Evolutionary conservation across 345 rosid species (phyloP), one percentile per base, ranked within the genome.

Genomic region (Carallia brachiata): DNA sequence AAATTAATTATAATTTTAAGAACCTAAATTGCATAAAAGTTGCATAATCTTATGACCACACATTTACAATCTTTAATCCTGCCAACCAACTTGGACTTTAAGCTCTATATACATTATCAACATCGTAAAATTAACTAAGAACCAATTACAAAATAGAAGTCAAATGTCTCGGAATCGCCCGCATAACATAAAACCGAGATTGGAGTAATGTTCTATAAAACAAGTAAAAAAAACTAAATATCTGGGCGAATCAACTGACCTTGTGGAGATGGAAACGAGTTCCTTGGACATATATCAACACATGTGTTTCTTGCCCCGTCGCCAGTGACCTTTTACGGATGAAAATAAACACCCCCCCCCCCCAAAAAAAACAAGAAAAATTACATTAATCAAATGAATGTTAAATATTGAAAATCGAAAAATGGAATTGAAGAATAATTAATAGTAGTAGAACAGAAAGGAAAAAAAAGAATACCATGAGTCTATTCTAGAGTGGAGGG

Each of bases 201-300:
- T 37, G 10, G 44, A 37, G 8, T 7, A 37, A 7, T 37, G 44
- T 36, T 7, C 5, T 36, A 36, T 23, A 39, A 4, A 36, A 16
- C 27, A 52, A 2, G 3, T 19, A 3, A 70, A 5, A 28, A 52
- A 1, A 27, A 37, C 50, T 50, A 52, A 40, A 73, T 36, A 36
- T 17, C 7, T 58, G 12, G 10, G 57, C 7, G 15, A 59, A 52
- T 32, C 47, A 28, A 62, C 72, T 15, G 32, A 91, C 97, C 98
- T 87, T 91, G 62, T 89, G 97, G 28, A 93, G 85, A 78, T 67
- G 86, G 73, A 93, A 93, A 62, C 85, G 74, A 0, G 83, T 88
- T 80, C 85, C 88, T 52, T 79, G 81, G 30, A 93, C 96, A 77
- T 83, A 76, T 58, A 93, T 84, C 68, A 76, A 18, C 36, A 85